Evolutionary conservation across 2,329 filamentous ascomycete species (phyloP).

Genomic region (Xylariaceae sp.): DNA sequence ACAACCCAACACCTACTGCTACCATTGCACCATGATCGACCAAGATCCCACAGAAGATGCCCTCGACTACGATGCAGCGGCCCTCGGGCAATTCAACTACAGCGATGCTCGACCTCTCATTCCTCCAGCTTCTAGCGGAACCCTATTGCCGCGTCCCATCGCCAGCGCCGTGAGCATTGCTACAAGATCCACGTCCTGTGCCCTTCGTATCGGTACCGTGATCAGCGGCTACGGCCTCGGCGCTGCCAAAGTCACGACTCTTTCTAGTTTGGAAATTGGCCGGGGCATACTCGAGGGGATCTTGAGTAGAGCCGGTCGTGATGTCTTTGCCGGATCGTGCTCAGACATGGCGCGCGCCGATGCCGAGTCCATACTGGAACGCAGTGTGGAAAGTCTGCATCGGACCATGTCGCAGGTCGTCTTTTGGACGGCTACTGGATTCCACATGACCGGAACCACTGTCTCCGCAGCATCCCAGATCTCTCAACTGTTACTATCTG

Average conservation of each 20-base stretch:
- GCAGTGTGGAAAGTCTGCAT: constrained; percentile 54
- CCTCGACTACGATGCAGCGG: constrained; percentile 3
- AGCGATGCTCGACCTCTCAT: neutral
- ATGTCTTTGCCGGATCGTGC: constrained; percentile 41
- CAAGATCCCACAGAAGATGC: constrained; percentile 5
- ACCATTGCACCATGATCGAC: no score
- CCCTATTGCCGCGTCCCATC: constrained; percentile 54
- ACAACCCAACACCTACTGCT: no score
- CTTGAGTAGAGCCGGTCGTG: constrained; percentile 48
- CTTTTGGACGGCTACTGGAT: constrained; percentile 59
- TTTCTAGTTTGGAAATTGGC: constrained; percentile 55
- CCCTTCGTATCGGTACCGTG: constrained; percentile 50
- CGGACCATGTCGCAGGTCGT: constrained; percentile 54
- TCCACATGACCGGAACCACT: constrained; percentile 54
- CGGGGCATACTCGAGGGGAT: constrained; percentile 53
- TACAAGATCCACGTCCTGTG: constrained; percentile 56
- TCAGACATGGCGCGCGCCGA: constrained; percentile 48
- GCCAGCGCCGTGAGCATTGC: constrained; percentile 58
- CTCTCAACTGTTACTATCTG: constrained; percentile 54
- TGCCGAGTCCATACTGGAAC: constrained; percentile 54
- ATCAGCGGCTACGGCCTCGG: constrained; percentile 50
- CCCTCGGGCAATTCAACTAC: constrained; percentile 1
- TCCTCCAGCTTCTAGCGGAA: constrained; percentile 32
- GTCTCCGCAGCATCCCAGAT: constrained; percentile 52
- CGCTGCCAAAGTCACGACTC: constrained; percentile 51